Base-by-base conservation (phyloP, 2,329 filamentous ascomycete species). In the Exophiala aquamarina region DNA sequence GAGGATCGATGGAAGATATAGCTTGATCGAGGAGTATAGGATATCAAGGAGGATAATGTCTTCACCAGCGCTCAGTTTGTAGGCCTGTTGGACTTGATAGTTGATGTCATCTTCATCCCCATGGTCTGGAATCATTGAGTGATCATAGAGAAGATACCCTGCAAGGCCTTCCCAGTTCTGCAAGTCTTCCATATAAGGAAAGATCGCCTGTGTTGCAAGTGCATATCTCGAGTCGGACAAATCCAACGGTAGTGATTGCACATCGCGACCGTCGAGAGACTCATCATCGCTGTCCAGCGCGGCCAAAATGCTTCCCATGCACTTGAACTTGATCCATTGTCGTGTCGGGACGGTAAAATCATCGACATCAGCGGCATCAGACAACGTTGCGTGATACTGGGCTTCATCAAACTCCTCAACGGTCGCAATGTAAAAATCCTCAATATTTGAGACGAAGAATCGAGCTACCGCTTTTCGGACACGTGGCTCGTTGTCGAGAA, bases 271-370 rank as follows among this genome's bases (percentile, higher is more conserved):
- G 33, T 68, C 66, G 15, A 67, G 64, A 21, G 81, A 78, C 31
- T 81, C 77, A 41, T 79, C 75, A 34, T 84, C 74, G 4, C 78
- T 74, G 63, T 96, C 89, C 61, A 96, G 97, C 8, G 82, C 80
- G 23, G 87, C 79, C 19, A 98, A 75, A 9, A 87, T 86, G 66
- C 95, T 89, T 2, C 87, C 88, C 11, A 98, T 75, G 56, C 87
- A 92, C 69, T 97, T 98, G 63, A 94, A 82, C 63, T 88, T 89
- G 59, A 97, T 81, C 93, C 93, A 98, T 54, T 87, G 85, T 36
- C 83, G 75, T 51, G 87, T 84, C 2, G 91, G 88, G 2, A 82
- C 82, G 43, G 87, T 83, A 52, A 83, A 87, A 55, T 91, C 85
- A 18, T 80, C 75, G 19, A 74, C 73, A 10, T 90, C 86, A 13